A percentile compares a stretch with the other conserved stretches of the same genome.
These are phyloP conservation scores for Polyporus arcularius DNA, from an alignment of 768 basidiomycete genomes.

Conservation along the genomic window DNA sequence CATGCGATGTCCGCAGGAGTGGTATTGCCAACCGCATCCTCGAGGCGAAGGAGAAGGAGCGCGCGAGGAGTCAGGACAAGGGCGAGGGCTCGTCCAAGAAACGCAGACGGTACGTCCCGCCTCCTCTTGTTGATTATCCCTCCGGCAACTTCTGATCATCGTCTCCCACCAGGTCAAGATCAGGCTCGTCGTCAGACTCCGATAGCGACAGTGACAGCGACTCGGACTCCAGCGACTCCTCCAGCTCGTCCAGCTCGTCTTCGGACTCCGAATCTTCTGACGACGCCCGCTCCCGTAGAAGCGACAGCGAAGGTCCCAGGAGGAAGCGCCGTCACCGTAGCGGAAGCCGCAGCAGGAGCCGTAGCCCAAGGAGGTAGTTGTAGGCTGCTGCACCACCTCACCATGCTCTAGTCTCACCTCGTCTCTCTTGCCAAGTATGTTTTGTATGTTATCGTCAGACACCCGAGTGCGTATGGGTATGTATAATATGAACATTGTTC, in stretches of 20 bases:
- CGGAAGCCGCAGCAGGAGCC: conserved; percentile 17
- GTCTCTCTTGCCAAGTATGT: background rate
- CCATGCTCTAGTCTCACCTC: background rate
- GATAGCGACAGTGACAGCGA: conserved; percentile 14
- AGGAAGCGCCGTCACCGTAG: conserved; percentile 24
- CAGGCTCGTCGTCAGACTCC: conserved; percentile 7
- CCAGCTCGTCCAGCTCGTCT: conserved; percentile 38
- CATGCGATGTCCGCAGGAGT: conserved; percentile 40
- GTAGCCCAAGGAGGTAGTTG: conserved; percentile 7
- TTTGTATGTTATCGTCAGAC: background rate
- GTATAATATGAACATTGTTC: conserved; percentile 10
- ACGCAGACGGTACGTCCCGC: conserved; percentile 32
- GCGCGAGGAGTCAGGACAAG: conserved; percentile 41
- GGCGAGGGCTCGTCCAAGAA: conserved; percentile 28
- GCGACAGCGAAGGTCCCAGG: conserved; percentile 8
- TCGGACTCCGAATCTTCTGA: conserved; percentile 45
- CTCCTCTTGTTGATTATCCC: background rate
- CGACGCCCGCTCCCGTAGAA: conserved; percentile 40
- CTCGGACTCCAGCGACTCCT: conserved; percentile 30
- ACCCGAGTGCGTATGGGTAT: conserved; percentile 6
- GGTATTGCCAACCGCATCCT: conserved; percentile 88
- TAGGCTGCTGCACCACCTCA: no score
- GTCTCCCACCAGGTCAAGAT: conserved; percentile 8
- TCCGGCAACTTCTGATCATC: background rate
- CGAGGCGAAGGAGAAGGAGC: conserved; percentile 78